Evolutionary conservation across 495 filamentous ascomycete species (phyloP).

Genomic region (Penicillium manginii): DNA sequence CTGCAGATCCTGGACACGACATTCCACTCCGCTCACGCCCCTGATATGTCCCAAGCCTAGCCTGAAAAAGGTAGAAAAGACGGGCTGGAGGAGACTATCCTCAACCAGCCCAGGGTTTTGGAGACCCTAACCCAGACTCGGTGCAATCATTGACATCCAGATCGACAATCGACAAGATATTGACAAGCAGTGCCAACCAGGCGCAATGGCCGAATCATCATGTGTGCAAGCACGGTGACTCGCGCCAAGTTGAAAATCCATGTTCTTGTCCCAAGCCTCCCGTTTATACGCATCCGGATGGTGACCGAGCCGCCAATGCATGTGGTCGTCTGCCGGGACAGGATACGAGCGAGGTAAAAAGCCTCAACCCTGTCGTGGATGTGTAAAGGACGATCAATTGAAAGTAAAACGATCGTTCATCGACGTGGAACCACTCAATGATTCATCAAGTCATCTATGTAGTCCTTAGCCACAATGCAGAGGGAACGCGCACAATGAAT

Average conservation of each 20-base stretch:
- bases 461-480: constrained; percentile 8
- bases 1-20: constrained; percentile 2
- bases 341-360: not conserved
- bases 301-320: constrained; percentile 26
- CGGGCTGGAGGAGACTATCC: not conserved
- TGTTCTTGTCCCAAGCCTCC: constrained; percentile 5
- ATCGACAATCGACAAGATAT: constrained; percentile 22
- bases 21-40: not conserved
- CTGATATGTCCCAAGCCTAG: constrained; percentile 9
- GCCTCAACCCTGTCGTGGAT: not conserved
- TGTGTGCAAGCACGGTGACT: constrained; percentile 17
- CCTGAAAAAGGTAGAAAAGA: constrained; percentile 4
- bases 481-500: constrained; percentile 7
- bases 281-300: constrained; percentile 10
- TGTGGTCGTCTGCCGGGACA: constrained; percentile 14
- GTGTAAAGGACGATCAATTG: not conserved
- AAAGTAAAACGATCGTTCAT: not conserved
- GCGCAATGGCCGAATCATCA: constrained; percentile 21
- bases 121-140: not conserved
- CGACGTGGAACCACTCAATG: not conserved
- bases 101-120: not conserved
- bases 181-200: constrained; percentile 19
- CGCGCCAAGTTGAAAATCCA: constrained; percentile 22
- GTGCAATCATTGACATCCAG: constrained; percentile 9
- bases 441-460: not conserved